Conservation (phyloP, 108 stramenopile species). For the Aurantiochytrium sp. region DNA sequence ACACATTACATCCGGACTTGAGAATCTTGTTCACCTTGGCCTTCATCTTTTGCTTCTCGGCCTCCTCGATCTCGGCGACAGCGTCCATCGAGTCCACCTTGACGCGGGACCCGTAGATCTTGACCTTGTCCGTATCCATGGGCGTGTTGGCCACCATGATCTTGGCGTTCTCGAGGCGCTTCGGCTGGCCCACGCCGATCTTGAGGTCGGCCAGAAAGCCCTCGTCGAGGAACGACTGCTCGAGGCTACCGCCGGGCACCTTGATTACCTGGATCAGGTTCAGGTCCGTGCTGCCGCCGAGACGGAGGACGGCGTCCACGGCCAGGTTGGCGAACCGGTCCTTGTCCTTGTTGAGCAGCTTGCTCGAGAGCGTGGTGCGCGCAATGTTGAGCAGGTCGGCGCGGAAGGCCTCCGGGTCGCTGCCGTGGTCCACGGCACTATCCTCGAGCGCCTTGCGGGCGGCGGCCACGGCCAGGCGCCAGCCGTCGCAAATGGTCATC, state of each 20-base stretch:
- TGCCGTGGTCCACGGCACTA: constrained; percentile 55
- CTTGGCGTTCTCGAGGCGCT: constrained; percentile 88
- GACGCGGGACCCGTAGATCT: constrained; percentile 98
- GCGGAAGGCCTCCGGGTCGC: constrained; percentile 67
- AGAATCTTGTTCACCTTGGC: constrained; percentile 94
- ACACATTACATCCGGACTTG: constrained; percentile 91
- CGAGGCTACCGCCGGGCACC: constrained; percentile 83
- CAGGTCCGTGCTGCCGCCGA: constrained; percentile 82
- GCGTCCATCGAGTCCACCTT: constrained; percentile 88
- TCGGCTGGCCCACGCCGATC: constrained; percentile 93
- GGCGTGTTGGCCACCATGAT: constrained; percentile 95
- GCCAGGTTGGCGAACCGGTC: constrained; percentile 91
- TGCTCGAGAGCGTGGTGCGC: constrained; percentile 87
- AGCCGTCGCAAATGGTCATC: constrained; percentile 93
- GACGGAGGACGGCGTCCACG: constrained; percentile 90
- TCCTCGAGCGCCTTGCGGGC: constrained; percentile 78
- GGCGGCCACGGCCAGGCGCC: constrained; percentile 78
- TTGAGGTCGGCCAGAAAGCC: constrained; percentile 95
- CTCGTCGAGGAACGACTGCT: constrained; percentile 92
- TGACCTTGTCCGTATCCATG: constrained; percentile 99
- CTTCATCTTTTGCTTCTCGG: constrained; percentile 96
- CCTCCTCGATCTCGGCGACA: constrained; percentile 98
- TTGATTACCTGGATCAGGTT: constrained; percentile 97
- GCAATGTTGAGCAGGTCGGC: constrained; percentile 88
- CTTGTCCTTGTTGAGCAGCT: constrained; percentile 93